phyloP scores from a whole-genome alignment of 1,284 basidiomycete genomes.

The Pyrrhoderma lamaoense region DNA sequence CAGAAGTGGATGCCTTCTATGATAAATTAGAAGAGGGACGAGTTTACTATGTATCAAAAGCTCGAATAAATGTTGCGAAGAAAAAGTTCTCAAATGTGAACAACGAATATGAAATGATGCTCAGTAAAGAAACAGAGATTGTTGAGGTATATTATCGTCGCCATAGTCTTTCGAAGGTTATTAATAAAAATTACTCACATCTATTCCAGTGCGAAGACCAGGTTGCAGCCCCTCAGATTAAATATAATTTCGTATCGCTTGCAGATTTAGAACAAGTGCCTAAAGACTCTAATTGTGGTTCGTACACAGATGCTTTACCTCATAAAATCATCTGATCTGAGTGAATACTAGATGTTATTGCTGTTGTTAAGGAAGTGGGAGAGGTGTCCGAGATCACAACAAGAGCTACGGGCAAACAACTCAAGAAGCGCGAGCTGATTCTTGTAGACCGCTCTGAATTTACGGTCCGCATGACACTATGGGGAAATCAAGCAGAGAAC shows the following conservation, averaged over 20 bases:
- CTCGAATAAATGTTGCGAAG: slow-evolving; percentile 90
- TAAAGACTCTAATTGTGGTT: slow-evolving; percentile 78
- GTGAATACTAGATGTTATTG: slow-evolving; percentile 67
- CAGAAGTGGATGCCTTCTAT: slow-evolving; percentile 79
- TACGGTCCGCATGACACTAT: slow-evolving; percentile 84
- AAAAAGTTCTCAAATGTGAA: slow-evolving; percentile 91
- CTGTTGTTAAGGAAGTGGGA: slow-evolving; percentile 74
- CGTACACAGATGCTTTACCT: slow-evolving; percentile 23
- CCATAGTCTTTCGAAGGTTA: neutral
- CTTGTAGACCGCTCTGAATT: slow-evolving; percentile 83
- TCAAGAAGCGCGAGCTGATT: slow-evolving; percentile 82
- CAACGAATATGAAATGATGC: slow-evolving; percentile 91
- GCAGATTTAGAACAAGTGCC: slow-evolving; percentile 52
- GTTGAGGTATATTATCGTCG: slow-evolving; percentile 70
- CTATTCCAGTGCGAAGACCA: slow-evolving; percentile 65
- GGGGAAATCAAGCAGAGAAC: slow-evolving; percentile 93
- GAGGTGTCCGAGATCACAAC: slow-evolving; percentile 62
- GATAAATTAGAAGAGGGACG: slow-evolving; percentile 85
- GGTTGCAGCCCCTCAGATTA: slow-evolving; percentile 68
- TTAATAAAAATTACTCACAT: slow-evolving; percentile 18
- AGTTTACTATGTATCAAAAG: slow-evolving; percentile 89
- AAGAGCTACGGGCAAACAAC: slow-evolving; percentile 64
- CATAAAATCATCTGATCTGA: slow-evolving; percentile 17
- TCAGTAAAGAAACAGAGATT: slow-evolving; percentile 82
- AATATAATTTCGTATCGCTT: slow-evolving; percentile 78